These are phyloP conservation scores for Dimargaris xerosporica DNA, from an alignment of 192 early-diverging fungal species.

Conservation along the genomic window DNA sequence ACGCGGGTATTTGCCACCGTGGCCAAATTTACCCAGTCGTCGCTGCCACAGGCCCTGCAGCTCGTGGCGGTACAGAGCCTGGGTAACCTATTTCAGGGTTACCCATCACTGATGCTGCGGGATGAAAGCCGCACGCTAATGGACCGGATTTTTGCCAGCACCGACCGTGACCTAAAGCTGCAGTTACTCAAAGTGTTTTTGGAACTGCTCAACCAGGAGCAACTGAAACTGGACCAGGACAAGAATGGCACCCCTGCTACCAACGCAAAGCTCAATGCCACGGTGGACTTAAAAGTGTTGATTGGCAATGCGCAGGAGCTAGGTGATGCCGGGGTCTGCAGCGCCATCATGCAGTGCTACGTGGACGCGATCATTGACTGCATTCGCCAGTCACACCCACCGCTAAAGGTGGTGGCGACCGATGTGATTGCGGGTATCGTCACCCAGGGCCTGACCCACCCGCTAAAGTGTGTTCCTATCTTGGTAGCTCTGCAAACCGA, in stretches of 20 bases:
- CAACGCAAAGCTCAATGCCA: constrained; percentile 15
- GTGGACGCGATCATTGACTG: constrained; percentile 59
- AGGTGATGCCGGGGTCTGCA: constrained; percentile 74
- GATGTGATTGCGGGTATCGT: constrained; percentile 68
- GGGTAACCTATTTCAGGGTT: constrained; percentile 55
- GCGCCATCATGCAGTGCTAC: constrained; percentile 80
- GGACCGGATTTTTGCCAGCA: constrained; percentile 41
- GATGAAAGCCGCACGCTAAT: constrained; percentile 39
- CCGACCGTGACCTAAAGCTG: constrained; percentile 32
- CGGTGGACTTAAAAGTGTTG: constrained; percentile 56
- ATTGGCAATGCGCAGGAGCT: constrained; percentile 71
- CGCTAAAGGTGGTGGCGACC: constrained; percentile 57
- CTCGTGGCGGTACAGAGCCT: constrained; percentile 41
- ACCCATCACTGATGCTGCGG: constrained; percentile 48
- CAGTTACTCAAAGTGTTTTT: constrained; percentile 55
- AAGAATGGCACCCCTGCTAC: constrained; percentile 15
- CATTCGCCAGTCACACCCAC: constrained; percentile 34
- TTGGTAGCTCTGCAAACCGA: constrained; percentile 74
- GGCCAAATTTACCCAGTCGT: constrained; percentile 23
- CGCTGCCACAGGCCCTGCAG: constrained; percentile 24
- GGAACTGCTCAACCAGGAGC: constrained; percentile 52
- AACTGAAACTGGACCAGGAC: constrained; percentile 31
- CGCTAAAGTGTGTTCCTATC: constrained; percentile 76
- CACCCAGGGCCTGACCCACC: constrained; percentile 85
- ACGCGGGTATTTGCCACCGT: constrained; percentile 24